Base-by-base conservation (phyloP, 2,329 filamentous ascomycete species). In the Verticillium zaregamsianum region DNA sequence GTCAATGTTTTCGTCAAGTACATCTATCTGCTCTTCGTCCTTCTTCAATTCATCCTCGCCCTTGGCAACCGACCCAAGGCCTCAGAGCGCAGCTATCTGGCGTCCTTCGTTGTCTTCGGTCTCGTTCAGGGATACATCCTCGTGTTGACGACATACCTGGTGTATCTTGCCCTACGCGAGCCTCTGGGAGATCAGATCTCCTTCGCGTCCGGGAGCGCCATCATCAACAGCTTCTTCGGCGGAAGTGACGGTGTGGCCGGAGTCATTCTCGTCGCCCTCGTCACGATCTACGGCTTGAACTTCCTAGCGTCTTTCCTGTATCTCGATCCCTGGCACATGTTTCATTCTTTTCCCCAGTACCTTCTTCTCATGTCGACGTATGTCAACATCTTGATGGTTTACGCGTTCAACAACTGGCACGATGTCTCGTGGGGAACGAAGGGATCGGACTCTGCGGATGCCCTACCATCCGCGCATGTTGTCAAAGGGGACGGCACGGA, bases 391-490 rank as follows among this genome's bases (percentile, higher is more conserved):
- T 86, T 96, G 70, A 96, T 93, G 82, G 91, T 96, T 55, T 96
- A 96, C 78, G 90, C 92, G 60, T 96, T 94, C 83, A 92, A 90
- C 85, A 96, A 96, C 79, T 96, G 92, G 92, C 92, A 96, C 77
- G 92, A 96, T 80, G 92, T 96, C 57, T 95, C 92, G 7, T 96
- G 92, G 92, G 92, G 92, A 83, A 96, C 92, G 79, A 96, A 96
- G 82, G 92, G 92, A 74, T 89, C 92, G 12, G 92, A 96, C 78
- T 94, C 94, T 77, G 88, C 88, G 52, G 92, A 96, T 72, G 90
- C 90, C 23, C 81, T 96, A 35, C 92, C 92, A 0, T 93, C 92
- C n/a, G 92, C 90, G 2, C 86, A 88, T 69, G 91, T 91, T 3
- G 87, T 87, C 67, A 94, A 93, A 76, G 87, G 86, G 58, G 86